A percentile compares a stretch with the other conserved stretches of the same genome.
These are phyloP conservation scores for Lodderomyces elongisporus DNA, from an alignment of 1,139 yeast species.

Conservation along the genomic window DNA sequence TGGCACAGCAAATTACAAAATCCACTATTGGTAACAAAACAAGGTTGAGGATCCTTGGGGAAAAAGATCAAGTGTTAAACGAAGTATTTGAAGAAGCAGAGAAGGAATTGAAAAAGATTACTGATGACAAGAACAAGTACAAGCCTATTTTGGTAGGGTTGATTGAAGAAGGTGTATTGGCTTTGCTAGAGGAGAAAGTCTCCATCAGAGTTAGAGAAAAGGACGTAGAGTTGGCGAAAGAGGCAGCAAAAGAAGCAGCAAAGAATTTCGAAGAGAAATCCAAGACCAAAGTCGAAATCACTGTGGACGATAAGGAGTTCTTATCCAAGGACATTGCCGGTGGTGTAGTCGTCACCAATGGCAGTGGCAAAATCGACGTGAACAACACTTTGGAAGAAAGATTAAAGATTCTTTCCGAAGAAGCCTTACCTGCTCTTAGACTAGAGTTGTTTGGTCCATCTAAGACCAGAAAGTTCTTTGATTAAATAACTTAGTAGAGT, in stretches of 20 bases:
- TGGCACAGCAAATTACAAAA: constrained; percentile 92
- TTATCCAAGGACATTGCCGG: constrained; percentile 70
- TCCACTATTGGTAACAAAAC: constrained; percentile 94
- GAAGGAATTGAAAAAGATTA: constrained; percentile 51
- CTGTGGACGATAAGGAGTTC: constrained; percentile 52
- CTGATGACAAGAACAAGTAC: constrained; percentile 50
- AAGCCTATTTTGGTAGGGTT: constrained; percentile 67
- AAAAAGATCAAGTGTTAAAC: constrained; percentile 77
- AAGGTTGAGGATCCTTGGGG: constrained; percentile 81
- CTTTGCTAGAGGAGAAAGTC: constrained; percentile 68
- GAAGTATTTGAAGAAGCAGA: constrained; percentile 71
- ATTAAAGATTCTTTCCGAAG: constrained; percentile 72
- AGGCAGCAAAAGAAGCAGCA: constrained; percentile 58
- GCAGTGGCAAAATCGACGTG: constrained; percentile 78
- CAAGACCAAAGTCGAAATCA: constrained; percentile 43
- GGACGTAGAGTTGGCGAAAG: constrained; percentile 62
- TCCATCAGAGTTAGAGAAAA: constrained; percentile 62
- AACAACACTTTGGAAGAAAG: constrained; percentile 94
- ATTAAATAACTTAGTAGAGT: constrained; percentile 36
- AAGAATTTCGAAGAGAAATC: constrained; percentile 58
- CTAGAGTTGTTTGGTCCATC: constrained; percentile 88
- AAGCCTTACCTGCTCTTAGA: constrained; percentile 89
- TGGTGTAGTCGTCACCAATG: constrained; percentile 72
- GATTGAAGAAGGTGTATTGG: constrained; percentile 76
- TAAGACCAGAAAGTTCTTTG: constrained; percentile 82